Percentiles rank a stretch among this genome's conserved stretches.
phyloP scores from a whole-genome alignment of 495 filamentous ascomycete species.

The Penicillium ucsense region DNA sequence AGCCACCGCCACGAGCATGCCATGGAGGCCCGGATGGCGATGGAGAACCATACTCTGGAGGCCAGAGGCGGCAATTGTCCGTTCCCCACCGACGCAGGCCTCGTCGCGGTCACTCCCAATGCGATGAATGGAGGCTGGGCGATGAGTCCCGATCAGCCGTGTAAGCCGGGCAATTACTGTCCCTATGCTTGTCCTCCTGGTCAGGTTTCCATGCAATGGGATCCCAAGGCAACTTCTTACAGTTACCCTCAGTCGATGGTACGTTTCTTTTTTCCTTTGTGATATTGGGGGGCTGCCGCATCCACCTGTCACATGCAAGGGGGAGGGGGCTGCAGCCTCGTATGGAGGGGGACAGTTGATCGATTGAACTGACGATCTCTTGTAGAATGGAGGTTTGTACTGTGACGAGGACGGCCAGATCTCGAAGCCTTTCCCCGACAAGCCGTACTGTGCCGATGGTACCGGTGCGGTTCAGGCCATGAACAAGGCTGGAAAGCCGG shows the following conservation, averaged over 20 bases:
- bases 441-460: constrained; percentile 63
- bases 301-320: constrained; percentile 13
- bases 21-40: constrained; percentile 13
- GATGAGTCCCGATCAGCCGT: constrained; percentile 68
- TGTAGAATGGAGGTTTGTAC: constrained; percentile 66
- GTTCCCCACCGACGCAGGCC: constrained; percentile 58
- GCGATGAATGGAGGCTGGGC: constrained; percentile 68
- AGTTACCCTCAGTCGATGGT: constrained; percentile 67
- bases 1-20: constrained; percentile 15
- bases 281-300: too few species aligned
- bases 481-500: constrained; percentile 51
- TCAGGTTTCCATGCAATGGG: constrained; percentile 74
- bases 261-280: constrained; percentile 26
- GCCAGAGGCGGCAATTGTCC: constrained; percentile 46
- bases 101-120: constrained; percentile 58
- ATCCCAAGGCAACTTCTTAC: constrained; percentile 57
- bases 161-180: constrained; percentile 60
- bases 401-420: constrained; percentile 60
- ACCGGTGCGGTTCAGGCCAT: constrained; percentile 52
- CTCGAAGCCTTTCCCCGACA: constrained; percentile 59
- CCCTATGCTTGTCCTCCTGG: constrained; percentile 71
- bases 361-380: constrained; percentile 12
- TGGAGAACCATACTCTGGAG: constrained; percentile 14
- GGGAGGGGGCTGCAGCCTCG: neutral
- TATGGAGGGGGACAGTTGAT: neutral